Conservation (phyloP, 371 early-diverging fungal genomes). For the Mucor saturninus region DNA sequence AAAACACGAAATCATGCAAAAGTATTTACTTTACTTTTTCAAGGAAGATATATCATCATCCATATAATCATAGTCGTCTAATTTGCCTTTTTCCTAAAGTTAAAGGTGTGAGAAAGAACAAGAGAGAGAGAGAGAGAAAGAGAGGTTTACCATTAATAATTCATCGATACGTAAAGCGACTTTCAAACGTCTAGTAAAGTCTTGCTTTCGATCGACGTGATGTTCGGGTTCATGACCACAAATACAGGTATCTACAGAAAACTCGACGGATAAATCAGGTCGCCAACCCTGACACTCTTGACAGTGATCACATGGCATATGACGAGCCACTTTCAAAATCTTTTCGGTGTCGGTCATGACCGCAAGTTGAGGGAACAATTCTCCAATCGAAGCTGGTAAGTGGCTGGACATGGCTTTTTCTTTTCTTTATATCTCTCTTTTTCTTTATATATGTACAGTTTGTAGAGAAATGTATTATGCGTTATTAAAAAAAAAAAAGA, state of each 20-base stretch:
- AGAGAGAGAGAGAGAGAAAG: neutral
- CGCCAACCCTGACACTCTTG: constrained; percentile 52
- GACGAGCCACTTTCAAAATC: constrained; percentile 49
- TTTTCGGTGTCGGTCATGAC: constrained; percentile 37
- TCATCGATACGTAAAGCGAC: constrained; percentile 55
- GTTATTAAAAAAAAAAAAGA: too few species aligned
- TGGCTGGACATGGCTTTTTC: neutral
- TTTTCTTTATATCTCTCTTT: too few species aligned
- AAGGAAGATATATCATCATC: constrained; percentile 54
- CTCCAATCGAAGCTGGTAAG: constrained; percentile 10
- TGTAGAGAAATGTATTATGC: too few species aligned
- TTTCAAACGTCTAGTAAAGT: constrained; percentile 47
- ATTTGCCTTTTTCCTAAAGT: constrained; percentile 53
- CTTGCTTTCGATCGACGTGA: constrained; percentile 52
- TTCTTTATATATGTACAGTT: too few species aligned
- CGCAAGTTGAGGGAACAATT: constrained; percentile 30
- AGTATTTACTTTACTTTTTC: constrained; percentile 40
- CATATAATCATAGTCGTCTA: constrained; percentile 49
- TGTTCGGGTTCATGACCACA: constrained; percentile 51
- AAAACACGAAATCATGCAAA: too few species aligned
- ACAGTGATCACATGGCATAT: constrained; percentile 45
- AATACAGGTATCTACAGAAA: constrained; percentile 36
- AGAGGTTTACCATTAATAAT: constrained; percentile 35
- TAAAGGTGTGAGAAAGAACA: neutral
- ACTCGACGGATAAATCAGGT: constrained; percentile 34